Evolutionary conservation across 306 rosid genomes (phyloP), one percentile per base, ranked within the genome.

Genomic region (Morella rubra): DNA sequence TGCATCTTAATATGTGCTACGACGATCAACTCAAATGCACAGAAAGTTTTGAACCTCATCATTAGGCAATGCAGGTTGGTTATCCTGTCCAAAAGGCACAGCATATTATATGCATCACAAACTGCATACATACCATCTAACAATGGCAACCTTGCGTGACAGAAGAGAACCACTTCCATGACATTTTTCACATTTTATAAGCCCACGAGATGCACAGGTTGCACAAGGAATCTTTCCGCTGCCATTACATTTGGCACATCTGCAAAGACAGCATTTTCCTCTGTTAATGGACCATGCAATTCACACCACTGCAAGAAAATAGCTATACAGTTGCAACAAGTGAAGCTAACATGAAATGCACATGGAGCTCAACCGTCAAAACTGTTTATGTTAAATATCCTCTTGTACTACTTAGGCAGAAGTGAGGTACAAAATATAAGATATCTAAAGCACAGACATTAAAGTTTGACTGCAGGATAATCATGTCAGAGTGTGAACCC

Each of bases 171-270:
- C 97, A 50, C 85, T 83, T 55, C 88, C 91, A 69, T 75, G 81
- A 61, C 99, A 95, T 44, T 84, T 82, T 79, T 51, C 85, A 18
- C 97, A 95, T 76, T 88, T 87, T 15, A 92, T 79, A 74, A 90
- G 82, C 53, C 97, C 99, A 50, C 87, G 96, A 73, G 99, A 92
- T 81, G 88, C 96, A 78, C 97, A 95, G 61, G 88, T 83, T 53
- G 83, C 83, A 80, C 99, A 95, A 41, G 97, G 93, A 81, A 95
- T 81, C 84, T 87, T 84, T 65, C 99, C 99, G 71, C 85, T 80
- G 69, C 97, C 97, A 52, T 86, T 78, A 81, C 99, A 95, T 76
- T 86, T 95, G 80, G 75, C 84, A 82, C 99, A 95, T 83, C 99
- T 95, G 93, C 90, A 86, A 32, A 72, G 79, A 77, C 79, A 79